phyloP scores from a whole-genome alignment of 768 basidiomycete species.

The Boletus pseudopeckii region DNA sequence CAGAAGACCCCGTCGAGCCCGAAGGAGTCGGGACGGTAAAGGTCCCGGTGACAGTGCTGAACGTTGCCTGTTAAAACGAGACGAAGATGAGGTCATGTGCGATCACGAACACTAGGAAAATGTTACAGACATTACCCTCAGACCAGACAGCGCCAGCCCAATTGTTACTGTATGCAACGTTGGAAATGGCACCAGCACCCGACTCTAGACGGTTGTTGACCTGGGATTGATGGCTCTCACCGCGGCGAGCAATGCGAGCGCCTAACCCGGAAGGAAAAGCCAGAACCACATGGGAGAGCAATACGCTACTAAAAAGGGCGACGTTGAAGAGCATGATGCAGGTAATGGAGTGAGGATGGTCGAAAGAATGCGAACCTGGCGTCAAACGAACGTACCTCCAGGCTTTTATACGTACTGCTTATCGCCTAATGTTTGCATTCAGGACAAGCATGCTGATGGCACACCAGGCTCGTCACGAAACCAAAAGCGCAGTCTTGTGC shows the following conservation, averaged over 20 bases:
- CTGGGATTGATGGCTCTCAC: neutral
- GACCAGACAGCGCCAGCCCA: conserved; percentile 10
- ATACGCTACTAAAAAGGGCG: neutral
- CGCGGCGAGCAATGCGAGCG: neutral
- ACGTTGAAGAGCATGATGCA: neutral
- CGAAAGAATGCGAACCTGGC: neutral
- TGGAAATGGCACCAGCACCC: neutral
- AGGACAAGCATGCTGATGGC: neutral
- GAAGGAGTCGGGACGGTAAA: conserved; percentile 2
- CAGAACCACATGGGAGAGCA: neutral
- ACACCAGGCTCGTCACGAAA: neutral
- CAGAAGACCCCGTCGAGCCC: neutral
- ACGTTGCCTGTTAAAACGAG: neutral
- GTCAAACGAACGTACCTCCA: neutral
- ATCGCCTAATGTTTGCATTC: too few species aligned
- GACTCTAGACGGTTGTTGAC: neutral
- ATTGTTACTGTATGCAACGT: neutral
- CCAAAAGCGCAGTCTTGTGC: too few species aligned
- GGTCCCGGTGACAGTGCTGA: conserved; percentile 8
- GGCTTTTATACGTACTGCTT: neutral
- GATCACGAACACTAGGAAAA: neutral
- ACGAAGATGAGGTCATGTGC: neutral
- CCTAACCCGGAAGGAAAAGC: neutral
- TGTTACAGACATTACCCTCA: neutral
- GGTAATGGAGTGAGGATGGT: neutral